Evolutionary conservation across 2,329 filamentous ascomycete genomes (phyloP), one percentile per base, ranked within the genome.

Genomic region (Ophiocordyceps camponoti-leonardi): DNA sequence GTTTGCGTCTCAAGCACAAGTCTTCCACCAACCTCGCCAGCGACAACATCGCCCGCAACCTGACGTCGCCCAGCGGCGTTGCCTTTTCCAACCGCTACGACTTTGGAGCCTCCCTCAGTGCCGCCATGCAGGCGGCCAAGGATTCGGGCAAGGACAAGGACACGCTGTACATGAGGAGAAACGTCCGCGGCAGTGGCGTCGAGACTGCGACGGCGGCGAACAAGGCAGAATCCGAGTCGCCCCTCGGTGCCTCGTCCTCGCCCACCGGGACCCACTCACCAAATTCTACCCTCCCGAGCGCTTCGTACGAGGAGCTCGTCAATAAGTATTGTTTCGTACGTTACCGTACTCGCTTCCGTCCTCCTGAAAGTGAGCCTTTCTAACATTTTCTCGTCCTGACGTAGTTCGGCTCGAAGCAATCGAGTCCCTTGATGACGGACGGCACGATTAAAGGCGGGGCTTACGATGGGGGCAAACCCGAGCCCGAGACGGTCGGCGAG

Each of bases 241-340:
- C 46, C n/a, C 48, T 48, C 6, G 49, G 51, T n/a, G 26, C 47
- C 18, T 45, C 40, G 30, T 45, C 51, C 28, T 33, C 51, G 42
- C 56, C 63, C 45, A 57, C 62, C 49, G 66, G 65, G 47, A 60
- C 76, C 63, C 58, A 74, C 65, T 68, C 74, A 58, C 60, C 71
- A 69, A 61, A 65, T 51, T 54, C 66, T 43, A 65, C 65, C 57
- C 81, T 94, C 52, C 77, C 88, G 49, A 93, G 87, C 51, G 80
- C 86, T 49, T 88, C 90, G 49, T 96, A 98, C 63, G 86, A 93
- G 66, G 92, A 98, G 67, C 76, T 98, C 52, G 83, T 98, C 64
- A 88, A 94, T 71, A 95, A 94, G 71, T 98, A 94, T 73, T 98
- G 92, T 75, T 98, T 96, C 78, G 90, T 95, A 90, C 79, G 90